Conservation (phyloP, 495 filamentous ascomycete genomes). For the Echria macrotheca region DNA sequence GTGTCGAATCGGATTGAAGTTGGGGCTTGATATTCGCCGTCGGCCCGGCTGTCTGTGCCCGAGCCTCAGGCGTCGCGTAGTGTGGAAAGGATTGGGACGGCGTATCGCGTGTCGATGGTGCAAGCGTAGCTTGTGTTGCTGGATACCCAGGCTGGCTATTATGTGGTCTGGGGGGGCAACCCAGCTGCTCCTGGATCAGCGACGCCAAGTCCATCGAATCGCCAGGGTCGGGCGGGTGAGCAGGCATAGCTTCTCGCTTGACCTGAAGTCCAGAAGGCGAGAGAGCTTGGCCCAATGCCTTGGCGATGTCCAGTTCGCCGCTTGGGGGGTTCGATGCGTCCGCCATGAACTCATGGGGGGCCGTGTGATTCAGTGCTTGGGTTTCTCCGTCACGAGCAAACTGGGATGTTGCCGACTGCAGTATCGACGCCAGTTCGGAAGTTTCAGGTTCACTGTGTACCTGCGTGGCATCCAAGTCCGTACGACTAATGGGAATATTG, state of each 20-base stretch:
- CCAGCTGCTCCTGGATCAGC: not conserved
- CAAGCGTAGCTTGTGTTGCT: too few species aligned
- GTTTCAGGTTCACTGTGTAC: constrained; percentile 22
- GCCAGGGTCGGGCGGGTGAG: constrained; percentile 4
- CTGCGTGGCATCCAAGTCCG: constrained; percentile 14
- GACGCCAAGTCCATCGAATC: constrained; percentile 2
- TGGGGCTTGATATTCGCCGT: constrained; percentile 42
- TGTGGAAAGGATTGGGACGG: constrained; percentile 15
- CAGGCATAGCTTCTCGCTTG: constrained; percentile 11
- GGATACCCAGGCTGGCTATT: constrained; percentile 9
- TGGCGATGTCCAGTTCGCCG: constrained; percentile 18
- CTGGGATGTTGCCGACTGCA: constrained; percentile 21
- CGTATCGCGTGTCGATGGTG: not conserved
- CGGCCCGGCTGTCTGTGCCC: constrained; percentile 3
- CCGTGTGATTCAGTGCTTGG: constrained; percentile 3
- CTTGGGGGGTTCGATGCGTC: constrained; percentile 5
- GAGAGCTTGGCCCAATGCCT: constrained; percentile 24
- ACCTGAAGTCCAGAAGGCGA: too few species aligned
- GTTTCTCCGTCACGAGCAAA: constrained; percentile 6
- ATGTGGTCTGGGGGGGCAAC: constrained; percentile 16
- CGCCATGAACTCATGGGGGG: not conserved
- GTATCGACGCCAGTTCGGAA: constrained; percentile 27
- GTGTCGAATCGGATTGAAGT: constrained; percentile 70
- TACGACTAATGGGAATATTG: constrained; percentile 31
- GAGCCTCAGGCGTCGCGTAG: constrained; percentile 14